Conservation (phyloP, 768 basidiomycete species). For the Tylopilus intermedius region DNA sequence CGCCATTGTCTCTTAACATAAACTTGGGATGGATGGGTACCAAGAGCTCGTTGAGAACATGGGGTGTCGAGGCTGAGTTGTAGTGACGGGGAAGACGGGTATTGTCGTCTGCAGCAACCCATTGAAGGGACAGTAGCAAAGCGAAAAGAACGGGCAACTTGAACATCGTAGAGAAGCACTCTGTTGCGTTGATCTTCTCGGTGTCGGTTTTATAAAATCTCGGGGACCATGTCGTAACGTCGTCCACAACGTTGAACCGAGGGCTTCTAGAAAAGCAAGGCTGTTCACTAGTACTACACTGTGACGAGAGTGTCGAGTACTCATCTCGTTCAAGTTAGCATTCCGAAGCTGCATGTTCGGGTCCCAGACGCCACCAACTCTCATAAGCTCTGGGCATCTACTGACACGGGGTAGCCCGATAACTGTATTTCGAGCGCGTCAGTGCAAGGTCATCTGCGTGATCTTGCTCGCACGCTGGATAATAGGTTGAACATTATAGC, state of each 20-base stretch:
- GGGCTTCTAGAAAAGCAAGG: no score
- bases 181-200: neutral
- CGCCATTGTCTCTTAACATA: neutral
- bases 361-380: no score
- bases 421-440: no score
- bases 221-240: neutral
- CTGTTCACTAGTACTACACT: neutral
- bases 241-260: no score
- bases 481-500: no score
- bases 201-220: conserved; percentile 2
- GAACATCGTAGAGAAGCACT: conserved; percentile 4
- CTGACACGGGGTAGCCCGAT: no score
- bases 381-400: no score
- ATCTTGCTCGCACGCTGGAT: no score
- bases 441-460: no score
- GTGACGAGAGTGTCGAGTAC: no score
- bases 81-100: neutral
- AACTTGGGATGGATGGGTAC: conserved; percentile 5
- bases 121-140: conserved; percentile 8
- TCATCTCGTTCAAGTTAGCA: no score
- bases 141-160: conserved; percentile 4
- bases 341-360: no score
- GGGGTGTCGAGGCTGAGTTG: neutral
- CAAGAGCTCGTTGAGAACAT: conserved; percentile 13
- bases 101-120: conserved; percentile 3